Conservation (phyloP, 176 grass and related monocot genomes). For the Triticum aestivum region IWGSC_CS_RefSeq_v2.1 NC_057806.1:680742557-680743056, state of each 20-base stretch:
- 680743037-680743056: no score
- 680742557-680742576: not conserved
- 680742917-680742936: no score
- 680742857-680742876: no score
- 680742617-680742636: not conserved
- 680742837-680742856: not conserved
- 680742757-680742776: no score
- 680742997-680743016: no score
- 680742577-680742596: not conserved
- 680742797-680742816: not conserved
- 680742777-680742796: no score
- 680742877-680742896: no score
- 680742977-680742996: no score
- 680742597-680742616: not conserved
- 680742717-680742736: not conserved
- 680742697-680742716: not conserved
- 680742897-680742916: no score
- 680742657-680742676: not conserved
- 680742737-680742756: not conserved
- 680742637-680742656: not conserved
- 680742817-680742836: not conserved
- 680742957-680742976: no score
- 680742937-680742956: no score
- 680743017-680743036: no score
- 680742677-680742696: not conserved